Percentiles rank a stretch among this genome's conserved stretches.
These are phyloP conservation scores for Podila verticillata DNA, from an alignment of 192 early-diverging fungal species.

Conservation along the genomic window DNA sequence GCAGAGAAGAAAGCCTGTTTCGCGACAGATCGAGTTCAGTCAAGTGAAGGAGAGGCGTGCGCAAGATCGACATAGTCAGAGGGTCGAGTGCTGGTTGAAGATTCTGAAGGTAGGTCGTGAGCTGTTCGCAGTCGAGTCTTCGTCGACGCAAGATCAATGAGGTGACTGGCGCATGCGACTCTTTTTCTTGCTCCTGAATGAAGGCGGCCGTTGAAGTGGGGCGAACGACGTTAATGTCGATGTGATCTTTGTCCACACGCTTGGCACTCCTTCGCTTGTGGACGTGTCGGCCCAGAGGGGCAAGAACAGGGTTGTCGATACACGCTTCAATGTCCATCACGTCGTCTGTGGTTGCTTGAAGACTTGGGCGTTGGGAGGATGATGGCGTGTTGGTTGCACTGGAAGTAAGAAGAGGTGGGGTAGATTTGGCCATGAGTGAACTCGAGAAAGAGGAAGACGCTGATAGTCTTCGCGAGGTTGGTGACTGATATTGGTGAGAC, in stretches of 20 bases:
- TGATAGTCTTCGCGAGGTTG: neutral
- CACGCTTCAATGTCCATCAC: slow-evolving; percentile 64
- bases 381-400: neutral
- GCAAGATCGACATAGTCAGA: slow-evolving; percentile 29
- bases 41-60: slow-evolving; percentile 52
- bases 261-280: slow-evolving; percentile 22
- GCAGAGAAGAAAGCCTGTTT: slow-evolving; percentile 55
- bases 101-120: slow-evolving; percentile 45
- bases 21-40: slow-evolving; percentile 64
- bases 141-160: slow-evolving; percentile 55
- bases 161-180: slow-evolving; percentile 37
- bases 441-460: slow-evolving; percentile 15
- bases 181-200: slow-evolving; percentile 40
- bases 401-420: neutral
- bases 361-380: neutral
- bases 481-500: neutral
- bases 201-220: slow-evolving; percentile 24
- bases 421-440: slow-evolving; percentile 19
- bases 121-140: slow-evolving; percentile 46
- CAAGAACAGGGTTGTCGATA: slow-evolving; percentile 63
- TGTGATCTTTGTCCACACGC: slow-evolving; percentile 26
- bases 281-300: slow-evolving; percentile 61
- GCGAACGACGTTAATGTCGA: slow-evolving; percentile 36
- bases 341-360: slow-evolving; percentile 5
- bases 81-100: slow-evolving; percentile 34